These are phyloP conservation scores for Cercospora sp. DNA, from an alignment of 2,329 filamentous ascomycete species.

Conservation along the genomic window DNA sequence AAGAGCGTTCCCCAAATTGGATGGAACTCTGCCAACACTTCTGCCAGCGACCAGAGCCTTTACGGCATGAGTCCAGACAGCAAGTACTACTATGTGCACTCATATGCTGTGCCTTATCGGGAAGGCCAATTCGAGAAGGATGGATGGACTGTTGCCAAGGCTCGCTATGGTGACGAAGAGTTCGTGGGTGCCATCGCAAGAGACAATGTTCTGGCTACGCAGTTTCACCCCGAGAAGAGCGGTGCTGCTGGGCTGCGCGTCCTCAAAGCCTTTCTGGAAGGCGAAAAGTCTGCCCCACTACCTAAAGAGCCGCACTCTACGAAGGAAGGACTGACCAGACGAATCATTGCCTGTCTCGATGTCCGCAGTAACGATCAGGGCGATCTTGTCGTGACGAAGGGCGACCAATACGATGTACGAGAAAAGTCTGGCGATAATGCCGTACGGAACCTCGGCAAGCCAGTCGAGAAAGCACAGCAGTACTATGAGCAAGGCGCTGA, in stretches of 20 bases:
- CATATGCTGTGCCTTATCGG: conserved; percentile 79
- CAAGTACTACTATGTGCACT: conserved; percentile 99
- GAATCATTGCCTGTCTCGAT: conserved; percentile 94
- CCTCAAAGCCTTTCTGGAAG: conserved; percentile 81
- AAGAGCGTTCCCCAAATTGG: conserved; percentile 99
- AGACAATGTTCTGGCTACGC: conserved; percentile 83
- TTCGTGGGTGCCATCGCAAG: conserved; percentile 89
- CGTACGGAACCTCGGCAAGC: conserved; percentile 93
- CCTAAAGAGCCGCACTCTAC: conserved; percentile 39
- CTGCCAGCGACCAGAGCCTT: conserved; percentile 56
- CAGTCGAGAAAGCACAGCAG: conserved; percentile 85
- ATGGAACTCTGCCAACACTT: conserved; percentile 86
- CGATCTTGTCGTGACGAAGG: conserved; percentile 95
- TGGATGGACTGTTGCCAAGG: conserved; percentile 92
- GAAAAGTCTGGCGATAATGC: conserved; percentile 69
- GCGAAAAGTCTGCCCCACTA: conserved; percentile 60
- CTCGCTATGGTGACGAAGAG: conserved; percentile 79
- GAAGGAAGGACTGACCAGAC: conserved; percentile 76
- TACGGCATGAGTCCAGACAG: conserved; percentile 77
- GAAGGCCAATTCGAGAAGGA: conserved; percentile 71
- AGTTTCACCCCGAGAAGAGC: conserved; percentile 98
- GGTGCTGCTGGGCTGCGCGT: conserved; percentile 84
- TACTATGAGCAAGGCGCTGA: conserved; percentile 98
- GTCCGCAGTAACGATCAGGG: conserved; percentile 92
- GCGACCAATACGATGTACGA: conserved; percentile 96